Percentiles rank a stretch among this genome's conserved stretches.
Conservation (phyloP, 1,284 basidiomycete species). For the Ceratobasidium sp. region DNA sequence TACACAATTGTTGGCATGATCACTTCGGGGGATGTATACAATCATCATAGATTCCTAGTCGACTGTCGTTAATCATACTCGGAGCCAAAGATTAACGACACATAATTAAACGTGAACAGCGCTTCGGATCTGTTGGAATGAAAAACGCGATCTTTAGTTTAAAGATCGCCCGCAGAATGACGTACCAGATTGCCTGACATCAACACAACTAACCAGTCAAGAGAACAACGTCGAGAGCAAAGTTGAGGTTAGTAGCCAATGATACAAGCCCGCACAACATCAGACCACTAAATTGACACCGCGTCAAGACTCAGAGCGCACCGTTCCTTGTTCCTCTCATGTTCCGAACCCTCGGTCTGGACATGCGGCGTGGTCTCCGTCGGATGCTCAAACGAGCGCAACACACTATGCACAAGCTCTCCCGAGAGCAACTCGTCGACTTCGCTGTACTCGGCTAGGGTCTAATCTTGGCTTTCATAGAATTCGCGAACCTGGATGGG, state of each 20-base stretch:
- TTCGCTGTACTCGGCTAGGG: slow-evolving; percentile 25
- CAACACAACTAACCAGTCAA: slow-evolving; percentile 21
- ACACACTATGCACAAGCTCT: slow-evolving; percentile 35
- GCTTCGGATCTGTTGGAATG: too few relatives aligned
- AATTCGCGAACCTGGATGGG: slow-evolving; percentile 38
- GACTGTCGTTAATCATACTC: too few relatives aligned
- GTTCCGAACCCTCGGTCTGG: slow-evolving; percentile 10
- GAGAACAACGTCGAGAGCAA: slow-evolving; percentile 22
- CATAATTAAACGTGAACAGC: too few relatives aligned
- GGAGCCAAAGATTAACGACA: too few relatives aligned
- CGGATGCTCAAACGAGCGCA: slow-evolving; percentile 32
- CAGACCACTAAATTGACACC: neutral
- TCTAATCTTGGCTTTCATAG: slow-evolving; percentile 37
- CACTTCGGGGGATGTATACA: too few relatives aligned
- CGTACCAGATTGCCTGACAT: too few relatives aligned
- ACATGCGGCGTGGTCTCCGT: slow-evolving; percentile 19
- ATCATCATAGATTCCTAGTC: too few relatives aligned
- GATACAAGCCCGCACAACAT: slow-evolving; percentile 19
- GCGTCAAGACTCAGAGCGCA: neutral
- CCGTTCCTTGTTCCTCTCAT: slow-evolving; percentile 27
- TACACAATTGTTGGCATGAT: too few relatives aligned
- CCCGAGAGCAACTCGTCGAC: slow-evolving; percentile 34
- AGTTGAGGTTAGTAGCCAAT: slow-evolving; percentile 31
- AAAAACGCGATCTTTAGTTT: too few relatives aligned
- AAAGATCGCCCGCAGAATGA: too few relatives aligned